Evolutionary conservation across 2,329 filamentous ascomycete species (phyloP).

Genomic region (Capronia americana): DNA sequence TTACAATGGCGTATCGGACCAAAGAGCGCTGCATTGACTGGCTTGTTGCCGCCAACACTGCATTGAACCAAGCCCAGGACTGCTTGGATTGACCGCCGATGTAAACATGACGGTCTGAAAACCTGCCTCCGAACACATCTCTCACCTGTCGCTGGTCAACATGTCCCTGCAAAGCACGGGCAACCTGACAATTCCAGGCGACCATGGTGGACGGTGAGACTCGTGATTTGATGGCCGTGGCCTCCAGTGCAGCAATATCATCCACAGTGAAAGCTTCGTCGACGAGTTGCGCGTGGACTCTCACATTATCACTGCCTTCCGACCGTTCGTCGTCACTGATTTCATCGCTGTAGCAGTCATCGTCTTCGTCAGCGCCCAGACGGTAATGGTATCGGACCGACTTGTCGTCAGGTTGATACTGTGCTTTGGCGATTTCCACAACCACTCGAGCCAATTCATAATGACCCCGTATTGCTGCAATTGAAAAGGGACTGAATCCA

Average conservation of each 20-base stretch:
- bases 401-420: conserved; percentile 67
- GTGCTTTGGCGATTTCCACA: conserved; percentile 72
- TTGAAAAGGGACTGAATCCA: conserved; percentile 66
- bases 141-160: conserved; percentile 19
- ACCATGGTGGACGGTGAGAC: conserved; percentile 64
- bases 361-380: conserved; percentile 37
- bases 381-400: conserved; percentile 56
- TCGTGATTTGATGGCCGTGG: conserved; percentile 68
- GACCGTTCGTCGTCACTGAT: conserved; percentile 45
- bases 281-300: conserved; percentile 59
- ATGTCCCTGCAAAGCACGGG: conserved; percentile 44
- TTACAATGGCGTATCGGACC: conserved; percentile 55
- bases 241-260: conserved; percentile 72
- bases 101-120: conserved; percentile 2
- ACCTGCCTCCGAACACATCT: conserved; percentile 13
- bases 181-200: conserved; percentile 47
- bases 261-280: conserved; percentile 76
- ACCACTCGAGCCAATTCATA: conserved; percentile 68
- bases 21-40: conserved; percentile 32
- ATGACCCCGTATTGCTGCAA: conserved; percentile 72
- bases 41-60: conserved; percentile 14
- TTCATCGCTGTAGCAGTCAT: conserved; percentile 47
- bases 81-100: conserved; percentile 4
- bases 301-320: conserved; percentile 39
- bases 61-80: conserved; percentile 37